These are phyloP conservation scores for Thelonectria rubi DNA, from an alignment of 2,329 filamentous ascomycete genomes.

Conservation along the genomic window DNA sequence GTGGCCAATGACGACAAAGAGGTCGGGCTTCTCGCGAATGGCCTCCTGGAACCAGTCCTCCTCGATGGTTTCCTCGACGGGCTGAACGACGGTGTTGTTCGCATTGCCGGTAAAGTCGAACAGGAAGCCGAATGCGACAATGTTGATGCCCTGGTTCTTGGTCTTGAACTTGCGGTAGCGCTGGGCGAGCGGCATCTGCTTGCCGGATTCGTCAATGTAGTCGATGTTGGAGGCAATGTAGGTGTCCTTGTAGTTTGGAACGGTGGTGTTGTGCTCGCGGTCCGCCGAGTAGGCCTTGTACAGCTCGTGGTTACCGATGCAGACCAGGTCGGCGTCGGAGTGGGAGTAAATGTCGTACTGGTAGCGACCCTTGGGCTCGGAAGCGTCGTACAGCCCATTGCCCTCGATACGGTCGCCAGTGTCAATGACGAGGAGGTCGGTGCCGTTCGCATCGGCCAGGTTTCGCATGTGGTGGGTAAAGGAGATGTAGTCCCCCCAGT, in stretches of 20 bases:
- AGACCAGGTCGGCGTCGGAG: slow-evolving; percentile 85
- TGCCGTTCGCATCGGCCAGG: slow-evolving; percentile 79
- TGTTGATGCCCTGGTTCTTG: slow-evolving; percentile 83
- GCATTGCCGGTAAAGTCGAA: slow-evolving; percentile 93
- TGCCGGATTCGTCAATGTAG: slow-evolving; percentile 77
- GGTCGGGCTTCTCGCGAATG: slow-evolving; percentile 83
- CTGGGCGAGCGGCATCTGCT: slow-evolving; percentile 78
- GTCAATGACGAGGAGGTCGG: slow-evolving; percentile 91
- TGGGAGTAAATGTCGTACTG: slow-evolving; percentile 87
- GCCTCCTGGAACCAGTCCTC: slow-evolving; percentile 90
- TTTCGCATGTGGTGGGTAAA: slow-evolving; percentile 85
- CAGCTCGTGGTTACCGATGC: slow-evolving; percentile 93
- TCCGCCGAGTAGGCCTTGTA: slow-evolving; percentile 83
- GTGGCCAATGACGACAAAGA: slow-evolving; percentile 89
- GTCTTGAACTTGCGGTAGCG: slow-evolving; percentile 91
- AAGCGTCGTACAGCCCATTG: slow-evolving; percentile 93
- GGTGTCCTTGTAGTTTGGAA: slow-evolving; percentile 80
- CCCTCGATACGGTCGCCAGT: slow-evolving; percentile 94
- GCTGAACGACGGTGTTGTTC: slow-evolving; percentile 87
- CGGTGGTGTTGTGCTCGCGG: slow-evolving; percentile 80
- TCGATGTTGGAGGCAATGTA: slow-evolving; percentile 95
- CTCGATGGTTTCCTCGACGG: slow-evolving; percentile 80
- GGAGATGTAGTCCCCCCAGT: slow-evolving; percentile 98
- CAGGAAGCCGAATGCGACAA: slow-evolving; percentile 91
- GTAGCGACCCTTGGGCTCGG: slow-evolving; percentile 85